Evolutionary conservation across 2,329 filamentous ascomycete species (phyloP).

Genomic region (Ramularia endophylla): DNA sequence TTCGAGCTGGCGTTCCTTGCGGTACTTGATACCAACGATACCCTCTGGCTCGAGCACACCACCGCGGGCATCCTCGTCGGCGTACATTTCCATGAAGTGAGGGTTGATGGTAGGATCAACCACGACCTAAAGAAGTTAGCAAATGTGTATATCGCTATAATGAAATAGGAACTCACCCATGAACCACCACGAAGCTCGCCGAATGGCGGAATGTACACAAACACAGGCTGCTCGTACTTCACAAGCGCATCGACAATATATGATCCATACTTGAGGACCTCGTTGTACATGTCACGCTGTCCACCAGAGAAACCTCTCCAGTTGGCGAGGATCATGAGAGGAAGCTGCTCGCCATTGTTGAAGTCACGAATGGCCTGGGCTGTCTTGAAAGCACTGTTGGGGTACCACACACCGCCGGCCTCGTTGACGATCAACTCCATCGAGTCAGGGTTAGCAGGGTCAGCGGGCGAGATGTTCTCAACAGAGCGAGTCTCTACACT

Average conservation of each 20-base stretch:
- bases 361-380: slow-evolving; percentile 98
- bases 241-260: slow-evolving; percentile 98
- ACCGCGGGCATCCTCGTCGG: slow-evolving; percentile 87
- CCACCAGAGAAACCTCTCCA: slow-evolving; percentile 99
- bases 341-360: slow-evolving; percentile 97
- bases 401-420: slow-evolving; percentile 99
- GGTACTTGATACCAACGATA: slow-evolving; percentile 98
- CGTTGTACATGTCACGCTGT: slow-evolving; percentile 99
- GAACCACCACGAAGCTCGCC: slow-evolving; percentile 98
- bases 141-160: slow-evolving; percentile 3
- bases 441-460: slow-evolving; percentile 96
- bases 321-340: slow-evolving; percentile 98
- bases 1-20: slow-evolving; percentile 92
- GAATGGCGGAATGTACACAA: slow-evolving; percentile 96
- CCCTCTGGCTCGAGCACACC: slow-evolving; percentile 97
- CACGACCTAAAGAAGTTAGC: slow-evolving; percentile 59
- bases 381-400: slow-evolving; percentile 99
- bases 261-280: slow-evolving; percentile 98
- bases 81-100: slow-evolving; percentile 98
- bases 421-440: slow-evolving; percentile 93
- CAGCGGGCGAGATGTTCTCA: slow-evolving; percentile 93
- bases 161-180: slow-evolving; percentile 56
- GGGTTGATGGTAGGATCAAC: slow-evolving; percentile 98
- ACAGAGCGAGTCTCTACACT: slow-evolving; percentile 92
- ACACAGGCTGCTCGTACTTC: slow-evolving; percentile 98